Evolutionary conservation across 805 yeast genomes (phyloP).

Genomic region (Clavispora phyllophila): DNA sequence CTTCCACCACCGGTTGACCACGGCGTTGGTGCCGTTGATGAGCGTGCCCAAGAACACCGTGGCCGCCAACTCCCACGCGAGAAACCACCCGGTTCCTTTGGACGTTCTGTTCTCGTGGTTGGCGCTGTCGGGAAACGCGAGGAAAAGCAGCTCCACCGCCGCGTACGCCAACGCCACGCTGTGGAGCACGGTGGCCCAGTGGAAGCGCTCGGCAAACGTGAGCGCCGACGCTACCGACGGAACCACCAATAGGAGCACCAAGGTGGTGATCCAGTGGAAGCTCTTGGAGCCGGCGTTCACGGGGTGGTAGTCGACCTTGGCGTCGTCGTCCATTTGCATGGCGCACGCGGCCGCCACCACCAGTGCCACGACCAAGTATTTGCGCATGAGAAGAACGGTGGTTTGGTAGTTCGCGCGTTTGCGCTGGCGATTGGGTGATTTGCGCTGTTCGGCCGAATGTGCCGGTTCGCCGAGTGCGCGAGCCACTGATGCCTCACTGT

Average conservation of each 20-base stretch:
- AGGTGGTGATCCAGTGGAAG: constrained; percentile 59
- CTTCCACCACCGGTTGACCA: constrained; percentile 24
- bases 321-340: constrained; percentile 25
- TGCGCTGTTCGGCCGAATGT: too few relatives aligned
- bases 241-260: constrained; percentile 42
- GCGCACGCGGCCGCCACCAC: constrained; percentile 6
- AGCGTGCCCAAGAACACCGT: constrained; percentile 52
- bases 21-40: constrained; percentile 47
- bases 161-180: constrained; percentile 34
- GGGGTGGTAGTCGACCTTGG: constrained; percentile 35
- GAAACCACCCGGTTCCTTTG: constrained; percentile 63
- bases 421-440: neutral
- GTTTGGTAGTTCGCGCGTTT: neutral
- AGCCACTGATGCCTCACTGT: too few relatives aligned
- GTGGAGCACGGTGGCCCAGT: constrained; percentile 16
- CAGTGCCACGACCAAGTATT: neutral
- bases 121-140: constrained; percentile 59
- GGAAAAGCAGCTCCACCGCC: constrained; percentile 49
- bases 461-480: too few relatives aligned
- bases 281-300: constrained; percentile 48
- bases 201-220: constrained; percentile 49
- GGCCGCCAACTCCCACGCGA: constrained; percentile 41
- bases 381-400: neutral
- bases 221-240: constrained; percentile 55
- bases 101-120: constrained; percentile 67